A percentile compares a stretch with the other conserved stretches of the same genome.
Conservation (phyloP, 2,329 filamentous ascomycete genomes). For the Talaromyces sp. region DNA sequence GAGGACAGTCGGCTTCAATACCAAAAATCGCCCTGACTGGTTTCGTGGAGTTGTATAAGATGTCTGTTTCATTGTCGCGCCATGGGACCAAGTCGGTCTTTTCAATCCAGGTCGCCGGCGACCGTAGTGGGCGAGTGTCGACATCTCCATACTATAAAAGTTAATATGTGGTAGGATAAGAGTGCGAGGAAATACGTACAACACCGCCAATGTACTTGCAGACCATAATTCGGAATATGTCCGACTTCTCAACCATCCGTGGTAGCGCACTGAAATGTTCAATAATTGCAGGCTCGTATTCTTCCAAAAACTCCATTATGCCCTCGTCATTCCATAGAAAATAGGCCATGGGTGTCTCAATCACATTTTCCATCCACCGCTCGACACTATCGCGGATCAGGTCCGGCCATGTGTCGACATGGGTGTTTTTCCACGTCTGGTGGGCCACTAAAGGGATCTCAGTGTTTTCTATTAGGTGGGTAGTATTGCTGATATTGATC, state of each 20-base stretch:
- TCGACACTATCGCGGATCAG: conserved; percentile 26
- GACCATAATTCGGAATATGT: conserved; percentile 33
- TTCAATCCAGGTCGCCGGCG: conserved; percentile 27
- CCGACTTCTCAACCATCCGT: conserved; percentile 29
- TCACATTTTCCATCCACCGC: conserved; percentile 26
- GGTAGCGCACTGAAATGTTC: conserved; percentile 23
- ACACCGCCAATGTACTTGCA: conserved; percentile 26
- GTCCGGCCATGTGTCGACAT: conserved; percentile 27
- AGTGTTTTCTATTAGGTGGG: conserved; percentile 23
- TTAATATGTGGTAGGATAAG: not conserved
- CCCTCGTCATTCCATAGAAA: conserved; percentile 35
- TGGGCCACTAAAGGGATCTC: conserved; percentile 32
- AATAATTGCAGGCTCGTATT: conserved; percentile 26
- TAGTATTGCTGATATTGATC: conserved; percentile 15
- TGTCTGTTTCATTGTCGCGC: conserved; percentile 25
- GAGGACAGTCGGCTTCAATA: conserved; percentile 31
- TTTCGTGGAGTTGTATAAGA: conserved; percentile 21
- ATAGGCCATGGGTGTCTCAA: conserved; percentile 28
- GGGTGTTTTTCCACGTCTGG: conserved; percentile 31
- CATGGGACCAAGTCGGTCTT: conserved; percentile 26
- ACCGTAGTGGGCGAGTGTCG: conserved; percentile 30
- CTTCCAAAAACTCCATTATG: conserved; percentile 25
- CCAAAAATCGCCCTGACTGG: conserved; percentile 28
- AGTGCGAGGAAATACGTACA: conserved; percentile 4
- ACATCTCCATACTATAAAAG: conserved; percentile 31